Base-by-base conservation (phyloP, 2,329 filamentous ascomycete species). In the Colletotrichum trifolii region DNA sequence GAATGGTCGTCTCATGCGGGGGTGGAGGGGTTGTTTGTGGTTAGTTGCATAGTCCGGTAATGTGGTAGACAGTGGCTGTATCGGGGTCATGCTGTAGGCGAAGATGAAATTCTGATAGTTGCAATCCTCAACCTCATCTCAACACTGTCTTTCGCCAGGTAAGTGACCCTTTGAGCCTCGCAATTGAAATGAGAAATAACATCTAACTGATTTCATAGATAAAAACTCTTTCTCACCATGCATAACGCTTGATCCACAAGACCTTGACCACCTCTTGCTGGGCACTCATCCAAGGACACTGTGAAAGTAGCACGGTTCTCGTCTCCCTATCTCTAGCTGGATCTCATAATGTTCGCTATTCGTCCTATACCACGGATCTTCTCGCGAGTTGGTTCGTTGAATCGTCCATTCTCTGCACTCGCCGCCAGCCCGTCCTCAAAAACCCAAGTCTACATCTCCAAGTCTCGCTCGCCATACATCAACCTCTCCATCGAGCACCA, bases 401-500 rank as follows among this genome's bases (percentile, higher is more conserved):
- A 40, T 5, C 64, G 67, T 4, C 11, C 10, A 15, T 54, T 67
- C 48, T 57, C 67, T 10, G 53, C 74, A 55, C 75, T 78, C 8
- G 74, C 78, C 13, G 77, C 80, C 33, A 75, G 80, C 1, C 73
- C 81, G n/a, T 73, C 79, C 15, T 82, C 81, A 71, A 80, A 78
- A 68, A 77, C 84, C 13, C 91, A 95, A 69, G 84, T 94, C 70
- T 94, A 93, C 79, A 82, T 88, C 66, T 94, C 92, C 10, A 80
- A 79, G 66, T 91, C 88, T 60, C 81, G 79, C 54, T 87, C 96
- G 73, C 94, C 96, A 5, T 95, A 91, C 76, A 81, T 96, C 71
- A 99, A 99, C 78, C 92, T 99, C 63, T 94, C 94, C 38, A 90
- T 97, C 72, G 96, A 99, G 81, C 93, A 98, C 76, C 90, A 92